Evolutionary conservation across 768 basidiomycete genomes (phyloP).

Genomic region (Megacollybia marginata): DNA sequence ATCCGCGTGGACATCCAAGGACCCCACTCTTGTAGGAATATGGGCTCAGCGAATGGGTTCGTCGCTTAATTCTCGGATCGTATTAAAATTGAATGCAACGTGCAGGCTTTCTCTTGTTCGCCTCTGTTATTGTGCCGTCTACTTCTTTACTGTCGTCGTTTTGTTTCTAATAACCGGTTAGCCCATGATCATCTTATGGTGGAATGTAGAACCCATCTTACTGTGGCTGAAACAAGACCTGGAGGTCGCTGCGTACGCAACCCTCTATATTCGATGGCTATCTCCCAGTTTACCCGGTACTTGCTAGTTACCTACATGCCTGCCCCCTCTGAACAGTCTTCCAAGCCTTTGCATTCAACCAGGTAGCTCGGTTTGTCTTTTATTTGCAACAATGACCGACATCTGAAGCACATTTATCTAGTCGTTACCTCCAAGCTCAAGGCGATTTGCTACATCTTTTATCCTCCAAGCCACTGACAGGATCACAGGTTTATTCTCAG

Average conservation of each 20-base stretch:
- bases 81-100: slow-evolving; percentile 37
- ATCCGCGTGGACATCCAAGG: slow-evolving; percentile 87
- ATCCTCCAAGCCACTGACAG: not conserved
- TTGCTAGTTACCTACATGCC: too few relatives aligned
- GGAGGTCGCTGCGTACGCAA: slow-evolving; percentile 74
- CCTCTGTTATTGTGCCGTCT: slow-evolving; percentile 25
- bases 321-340: not conserved
- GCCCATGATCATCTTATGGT: slow-evolving; percentile 62
- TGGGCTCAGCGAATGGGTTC: slow-evolving; percentile 86
- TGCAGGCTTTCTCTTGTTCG: slow-evolving; percentile 48
- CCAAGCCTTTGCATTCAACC: too few relatives aligned
- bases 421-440: too few relatives aligned
- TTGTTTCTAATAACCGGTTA: not conserved
- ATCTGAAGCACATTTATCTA: too few relatives aligned
- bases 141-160: too few relatives aligned
- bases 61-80: slow-evolving; percentile 16
- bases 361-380: too few relatives aligned
- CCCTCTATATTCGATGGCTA: slow-evolving; percentile 68
- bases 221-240: slow-evolving; percentile 74
- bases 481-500: slow-evolving; percentile 61
- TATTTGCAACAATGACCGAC: too few relatives aligned
- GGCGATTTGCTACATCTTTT: too few relatives aligned
- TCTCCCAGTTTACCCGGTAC: slow-evolving; percentile 70
- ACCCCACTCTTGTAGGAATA: slow-evolving; percentile 78
- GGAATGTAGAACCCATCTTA: slow-evolving; percentile 74